phyloP scores from a whole-genome alignment of 805 yeast species.

The Monosporozyma yasuniensis region DNA sequence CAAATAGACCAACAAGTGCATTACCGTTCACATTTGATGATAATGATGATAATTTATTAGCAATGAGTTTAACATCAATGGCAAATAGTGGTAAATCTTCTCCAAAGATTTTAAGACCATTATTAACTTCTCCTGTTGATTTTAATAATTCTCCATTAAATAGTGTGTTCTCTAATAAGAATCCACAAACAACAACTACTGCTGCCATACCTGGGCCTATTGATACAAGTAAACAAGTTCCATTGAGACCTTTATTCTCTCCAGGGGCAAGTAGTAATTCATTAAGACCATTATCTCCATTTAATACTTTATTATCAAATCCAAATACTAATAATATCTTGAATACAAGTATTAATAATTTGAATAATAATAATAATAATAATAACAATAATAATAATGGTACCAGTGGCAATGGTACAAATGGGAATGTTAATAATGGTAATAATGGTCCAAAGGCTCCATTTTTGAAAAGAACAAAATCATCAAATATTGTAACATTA shows the following conservation, averaged over 20 bases:
- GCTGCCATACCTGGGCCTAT: too few relatives aligned
- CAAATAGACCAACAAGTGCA: constrained; percentile 7
- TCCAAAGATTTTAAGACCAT: constrained; percentile 25
- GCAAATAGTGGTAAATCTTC: constrained; percentile 31
- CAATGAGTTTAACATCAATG: constrained; percentile 30
- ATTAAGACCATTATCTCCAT: constrained; percentile 8
- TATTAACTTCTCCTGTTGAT: constrained; percentile 22
- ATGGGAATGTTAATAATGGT: neutral
- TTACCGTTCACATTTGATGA: constrained; percentile 15
- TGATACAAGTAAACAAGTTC: neutral
- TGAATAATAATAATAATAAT: neutral
- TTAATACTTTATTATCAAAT: constrained; percentile 2
- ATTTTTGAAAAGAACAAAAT: constrained; percentile 23
- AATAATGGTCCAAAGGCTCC: constrained; percentile 18
- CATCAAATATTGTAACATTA: constrained; percentile 28
- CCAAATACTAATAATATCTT: neutral
- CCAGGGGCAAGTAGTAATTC: neutral
- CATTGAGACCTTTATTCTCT: constrained; percentile 1
- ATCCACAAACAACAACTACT: constrained; percentile 17
- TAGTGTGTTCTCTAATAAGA: constrained; percentile 8
- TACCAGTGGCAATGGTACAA: neutral
- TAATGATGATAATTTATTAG: constrained; percentile 29
- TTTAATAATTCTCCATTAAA: constrained; percentile 8
- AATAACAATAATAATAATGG: neutral
- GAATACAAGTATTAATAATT: neutral